Base-by-base conservation (phyloP, 352 stramenopile genomes). In the Globisporangium acanthophoron region DNA sequence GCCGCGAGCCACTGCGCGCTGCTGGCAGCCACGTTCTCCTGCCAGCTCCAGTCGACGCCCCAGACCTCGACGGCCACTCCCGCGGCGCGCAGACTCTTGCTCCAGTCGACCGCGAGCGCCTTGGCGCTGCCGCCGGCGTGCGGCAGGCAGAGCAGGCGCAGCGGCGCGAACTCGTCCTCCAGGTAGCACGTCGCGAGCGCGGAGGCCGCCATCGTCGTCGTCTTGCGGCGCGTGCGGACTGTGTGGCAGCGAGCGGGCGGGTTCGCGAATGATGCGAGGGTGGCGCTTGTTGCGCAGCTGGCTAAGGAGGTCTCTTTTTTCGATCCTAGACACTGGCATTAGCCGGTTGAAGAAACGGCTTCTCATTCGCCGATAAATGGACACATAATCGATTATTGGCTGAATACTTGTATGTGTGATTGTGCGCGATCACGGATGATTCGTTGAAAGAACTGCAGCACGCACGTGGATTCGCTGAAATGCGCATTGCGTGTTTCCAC, bases 81-180 rank as follows among this genome's bases (percentile, higher is more conserved):
- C 3, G 71, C 54, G 20, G 53, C 56, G 56, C 56, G 56, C 55
- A 85, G 77, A 51, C 58, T 72, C 58, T 76, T 73, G 54, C 48
- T 52, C 70, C 67, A 88, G 53, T 74, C 77, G 31, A 80, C 67
- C 46, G 59, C 68, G 43, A 89, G 65, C 56, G 75, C 50, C 48
- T 68, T 69, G 8, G 75, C 70, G 43, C 58, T 61, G 48, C 78
- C 74, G 21, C 77, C 78, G 8, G 78, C 78, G 61, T 81, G 66
- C 49, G 81, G 75, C 37, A 91, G 67, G 55, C 78, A 78, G 58
- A 91, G 71, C 56, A 88, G 58, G 43, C 81, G 76, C 66, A 91
- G 61, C 49, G 78, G 65, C 54, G 75, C 78, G 52, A 74, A 56
- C 61, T 91, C 81, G 54, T 76, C 70, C 52, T 88, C 78, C 54